Evolutionary conservation across 1,139 yeast genomes (phyloP).

Genomic region (Pichia sp.): DNA sequence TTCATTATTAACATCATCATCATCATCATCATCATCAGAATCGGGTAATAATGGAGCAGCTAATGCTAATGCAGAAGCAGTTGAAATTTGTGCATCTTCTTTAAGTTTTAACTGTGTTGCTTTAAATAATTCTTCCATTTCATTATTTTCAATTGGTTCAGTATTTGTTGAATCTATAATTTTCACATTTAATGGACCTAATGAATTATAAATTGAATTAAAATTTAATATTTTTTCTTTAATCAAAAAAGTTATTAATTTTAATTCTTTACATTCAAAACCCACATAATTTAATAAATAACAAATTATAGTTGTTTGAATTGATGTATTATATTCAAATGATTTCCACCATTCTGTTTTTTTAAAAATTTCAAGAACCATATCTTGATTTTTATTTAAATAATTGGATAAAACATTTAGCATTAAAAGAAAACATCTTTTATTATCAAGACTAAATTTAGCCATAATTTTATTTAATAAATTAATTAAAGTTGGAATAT

Average conservation of each 20-base stretch:
- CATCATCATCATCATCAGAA: slow-evolving; percentile 39
- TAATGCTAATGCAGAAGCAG: slow-evolving; percentile 75
- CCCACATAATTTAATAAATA: slow-evolving; percentile 38
- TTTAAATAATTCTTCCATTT: slow-evolving; percentile 39
- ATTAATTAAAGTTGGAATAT: slow-evolving; percentile 43
- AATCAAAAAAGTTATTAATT: slow-evolving; percentile 48
- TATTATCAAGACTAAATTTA: slow-evolving; percentile 72
- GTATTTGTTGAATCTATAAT: slow-evolving; percentile 32
- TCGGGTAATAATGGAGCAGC: slow-evolving; percentile 82
- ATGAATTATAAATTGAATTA: slow-evolving; percentile 52
- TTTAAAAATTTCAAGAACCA: slow-evolving; percentile 44
- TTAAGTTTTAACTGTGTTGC: slow-evolving; percentile 48
- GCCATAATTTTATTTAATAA: slow-evolving; percentile 62
- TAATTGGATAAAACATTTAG: slow-evolving; percentile 31
- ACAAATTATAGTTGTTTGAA: slow-evolving; percentile 51
- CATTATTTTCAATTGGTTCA: slow-evolving; percentile 28
- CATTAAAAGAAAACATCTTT: slow-evolving; percentile 52
- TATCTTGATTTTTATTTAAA: slow-evolving; percentile 40
- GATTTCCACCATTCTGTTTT: slow-evolving; percentile 49
- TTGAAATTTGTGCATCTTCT: slow-evolving; percentile 57
- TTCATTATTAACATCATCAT: background rate
- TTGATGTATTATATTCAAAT: slow-evolving; percentile 24
- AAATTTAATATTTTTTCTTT: slow-evolving; percentile 65
- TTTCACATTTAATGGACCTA: slow-evolving; percentile 36
- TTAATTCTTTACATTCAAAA: slow-evolving; percentile 37